Conservation (phyloP, 768 basidiomycete species). For the Russula foetens region DNA sequence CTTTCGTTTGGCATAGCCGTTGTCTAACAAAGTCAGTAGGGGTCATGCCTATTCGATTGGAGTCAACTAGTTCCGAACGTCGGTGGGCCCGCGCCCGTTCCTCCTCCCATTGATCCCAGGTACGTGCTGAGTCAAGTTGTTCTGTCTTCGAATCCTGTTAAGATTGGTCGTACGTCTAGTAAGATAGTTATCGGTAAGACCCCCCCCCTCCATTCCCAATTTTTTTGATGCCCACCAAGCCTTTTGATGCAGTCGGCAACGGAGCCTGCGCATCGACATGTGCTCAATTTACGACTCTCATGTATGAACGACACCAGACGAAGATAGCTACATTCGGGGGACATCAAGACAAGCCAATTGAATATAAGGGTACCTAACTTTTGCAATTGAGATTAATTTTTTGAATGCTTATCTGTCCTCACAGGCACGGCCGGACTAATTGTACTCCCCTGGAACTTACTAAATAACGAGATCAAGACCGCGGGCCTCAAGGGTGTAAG, state of each 20-base stretch:
- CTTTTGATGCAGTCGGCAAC: slow-evolving; percentile 9
- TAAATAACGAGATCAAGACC: slow-evolving; percentile 9
- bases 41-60: no score
- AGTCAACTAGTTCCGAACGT: slow-evolving; percentile 32
- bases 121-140: slow-evolving; percentile 1
- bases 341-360: slow-evolving; percentile 35
- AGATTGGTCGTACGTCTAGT: not conserved
- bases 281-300: slow-evolving; percentile 46
- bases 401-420: no score
- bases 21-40: slow-evolving; percentile 18
- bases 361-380: slow-evolving; percentile 35
- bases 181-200: slow-evolving; percentile 10
- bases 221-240: not conserved
- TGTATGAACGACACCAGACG: slow-evolving; percentile 42
- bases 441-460: not conserved
- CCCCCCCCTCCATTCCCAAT: not conserved
- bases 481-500: slow-evolving; percentile 26
- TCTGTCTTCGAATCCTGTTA: not conserved
- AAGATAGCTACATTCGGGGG: slow-evolving; percentile 47
- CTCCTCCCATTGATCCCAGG: slow-evolving; percentile 14
- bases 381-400: no score
- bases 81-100: not conserved
- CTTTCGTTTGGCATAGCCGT: not conserved
- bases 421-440: no score
- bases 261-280: slow-evolving; percentile 45